Percentiles rank a stretch among this genome's conserved stretches.
Conservation (phyloP, 768 basidiomycete genomes). For the Leccinum boreale region DNA sequence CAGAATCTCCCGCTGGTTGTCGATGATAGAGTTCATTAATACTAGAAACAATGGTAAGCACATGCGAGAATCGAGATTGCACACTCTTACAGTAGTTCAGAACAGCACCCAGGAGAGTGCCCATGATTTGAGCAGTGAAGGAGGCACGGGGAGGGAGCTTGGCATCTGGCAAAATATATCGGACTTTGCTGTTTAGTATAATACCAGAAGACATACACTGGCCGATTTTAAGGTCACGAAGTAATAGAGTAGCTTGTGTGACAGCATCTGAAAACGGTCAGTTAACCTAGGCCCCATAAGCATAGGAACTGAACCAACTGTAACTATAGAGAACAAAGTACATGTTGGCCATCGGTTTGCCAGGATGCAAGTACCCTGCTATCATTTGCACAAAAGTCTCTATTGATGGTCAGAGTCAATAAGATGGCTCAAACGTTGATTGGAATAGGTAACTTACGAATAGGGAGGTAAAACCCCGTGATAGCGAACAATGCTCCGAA, state of each 20-base stretch:
- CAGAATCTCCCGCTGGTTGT: slow-evolving; percentile 46
- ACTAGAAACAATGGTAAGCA: slow-evolving; percentile 34
- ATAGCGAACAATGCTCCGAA: slow-evolving; percentile 53
- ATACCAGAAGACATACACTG: slow-evolving; percentile 14
- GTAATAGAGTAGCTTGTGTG: slow-evolving; percentile 46
- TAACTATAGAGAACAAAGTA: slow-evolving; percentile 45
- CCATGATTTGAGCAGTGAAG: slow-evolving; percentile 55
- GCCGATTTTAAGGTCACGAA: slow-evolving; percentile 53
- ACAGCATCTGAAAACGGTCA: slow-evolving; percentile 43
- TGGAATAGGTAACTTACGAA: slow-evolving; percentile 15
- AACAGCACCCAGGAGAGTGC: slow-evolving; percentile 51
- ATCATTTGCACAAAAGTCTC: slow-evolving; percentile 35
- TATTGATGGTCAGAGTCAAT: not conserved
- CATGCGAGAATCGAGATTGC: not conserved
- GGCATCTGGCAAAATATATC: slow-evolving; percentile 22
- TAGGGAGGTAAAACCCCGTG: slow-evolving; percentile 30
- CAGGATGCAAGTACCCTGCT: slow-evolving; percentile 35
- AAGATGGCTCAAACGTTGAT: not conserved
- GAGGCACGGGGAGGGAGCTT: slow-evolving; percentile 65
- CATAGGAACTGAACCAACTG: slow-evolving; percentile 29
- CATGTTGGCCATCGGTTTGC: slow-evolving; percentile 43
- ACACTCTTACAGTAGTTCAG: slow-evolving; percentile 41
- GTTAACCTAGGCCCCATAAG: slow-evolving; percentile 7
- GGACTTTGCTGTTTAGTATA: slow-evolving; percentile 35
- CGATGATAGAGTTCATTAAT: slow-evolving; percentile 59